A percentile compares a stretch with the other conserved stretches of the same genome.
Conservation (phyloP, 1,284 basidiomycete genomes). For the Tylopilus sp. region DNA sequence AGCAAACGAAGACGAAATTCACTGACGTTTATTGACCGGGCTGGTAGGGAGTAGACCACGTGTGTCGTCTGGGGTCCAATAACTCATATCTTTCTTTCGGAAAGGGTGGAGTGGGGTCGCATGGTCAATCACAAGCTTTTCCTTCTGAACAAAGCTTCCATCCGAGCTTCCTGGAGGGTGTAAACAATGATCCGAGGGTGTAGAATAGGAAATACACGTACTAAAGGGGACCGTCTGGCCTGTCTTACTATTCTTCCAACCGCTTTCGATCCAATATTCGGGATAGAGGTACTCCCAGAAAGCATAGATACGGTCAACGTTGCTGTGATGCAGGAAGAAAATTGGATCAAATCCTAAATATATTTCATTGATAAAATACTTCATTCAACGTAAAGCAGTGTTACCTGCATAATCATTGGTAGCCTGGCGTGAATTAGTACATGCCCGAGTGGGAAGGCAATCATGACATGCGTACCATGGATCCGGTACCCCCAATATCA, state of each 20-base stretch:
- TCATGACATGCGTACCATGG: conserved; percentile 10
- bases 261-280: conserved; percentile 12
- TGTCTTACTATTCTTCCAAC: conserved; percentile 6
- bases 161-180: neutral
- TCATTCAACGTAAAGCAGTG: neutral
- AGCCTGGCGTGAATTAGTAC: conserved; percentile 6
- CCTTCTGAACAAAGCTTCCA: conserved; percentile 1
- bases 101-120: conserved; percentile 9
- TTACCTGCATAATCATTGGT: conserved; percentile 18
- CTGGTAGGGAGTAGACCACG: neutral
- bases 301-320: conserved; percentile 18
- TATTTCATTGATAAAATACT: neutral
- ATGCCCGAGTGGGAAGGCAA: neutral
- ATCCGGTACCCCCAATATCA: conserved; percentile 13
- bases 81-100: neutral
- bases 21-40: conserved; percentile 6
- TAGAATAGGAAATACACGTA: neutral
- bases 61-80: conserved; percentile 4
- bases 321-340: conserved; percentile 18
- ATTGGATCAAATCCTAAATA: conserved; percentile 15
- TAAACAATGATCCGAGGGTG: neutral
- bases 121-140: neutral
- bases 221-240: conserved; percentile 7
- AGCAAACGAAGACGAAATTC: neutral
- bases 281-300: conserved; percentile 21